Conservation (phyloP, 257 asterid genomes). For the Lycium ferocissimum region DNA sequence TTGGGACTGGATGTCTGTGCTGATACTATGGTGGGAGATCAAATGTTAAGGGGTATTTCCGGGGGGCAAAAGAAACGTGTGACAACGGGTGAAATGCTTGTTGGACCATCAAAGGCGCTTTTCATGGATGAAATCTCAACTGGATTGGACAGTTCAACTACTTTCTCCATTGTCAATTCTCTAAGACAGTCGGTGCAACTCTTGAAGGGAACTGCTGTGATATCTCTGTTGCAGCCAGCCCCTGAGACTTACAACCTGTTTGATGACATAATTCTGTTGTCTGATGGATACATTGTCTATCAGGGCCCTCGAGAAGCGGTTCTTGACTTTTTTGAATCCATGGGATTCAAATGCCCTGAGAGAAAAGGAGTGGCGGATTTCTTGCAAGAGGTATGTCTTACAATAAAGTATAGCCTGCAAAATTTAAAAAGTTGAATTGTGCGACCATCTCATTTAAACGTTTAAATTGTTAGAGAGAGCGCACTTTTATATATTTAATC, state of each 20-base stretch:
- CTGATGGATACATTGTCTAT: conserved; percentile 60
- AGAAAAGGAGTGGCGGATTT: conserved; percentile 77
- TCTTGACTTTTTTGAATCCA: conserved; percentile 59
- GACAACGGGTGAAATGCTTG: conserved; percentile 63
- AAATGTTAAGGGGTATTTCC: conserved; percentile 50
- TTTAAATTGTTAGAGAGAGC: background rate
- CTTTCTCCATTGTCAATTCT: conserved; percentile 59
- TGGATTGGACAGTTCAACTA: conserved; percentile 70
- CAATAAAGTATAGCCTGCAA: background rate
- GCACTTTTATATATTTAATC: background rate
- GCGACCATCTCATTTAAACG: background rate
- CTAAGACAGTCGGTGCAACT: conserved; percentile 60
- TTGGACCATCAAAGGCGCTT: conserved; percentile 72
- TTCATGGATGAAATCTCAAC: conserved; percentile 81
- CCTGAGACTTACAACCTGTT: conserved; percentile 68
- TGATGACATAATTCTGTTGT: conserved; percentile 62
- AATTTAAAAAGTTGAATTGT: background rate
- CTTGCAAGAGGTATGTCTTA: conserved; percentile 64
- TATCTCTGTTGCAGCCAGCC: conserved; percentile 75
- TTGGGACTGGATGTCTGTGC: conserved; percentile 50
- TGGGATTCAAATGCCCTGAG: conserved; percentile 69
- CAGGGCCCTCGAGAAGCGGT: conserved; percentile 65
- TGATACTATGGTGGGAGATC: conserved; percentile 53
- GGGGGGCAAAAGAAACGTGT: conserved; percentile 55
- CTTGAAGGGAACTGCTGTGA: conserved; percentile 70